Evolutionary conservation across 495 filamentous ascomycete genomes (phyloP), one percentile per base, ranked within the genome.

Genomic region (Tuber umbilicatum): DNA sequence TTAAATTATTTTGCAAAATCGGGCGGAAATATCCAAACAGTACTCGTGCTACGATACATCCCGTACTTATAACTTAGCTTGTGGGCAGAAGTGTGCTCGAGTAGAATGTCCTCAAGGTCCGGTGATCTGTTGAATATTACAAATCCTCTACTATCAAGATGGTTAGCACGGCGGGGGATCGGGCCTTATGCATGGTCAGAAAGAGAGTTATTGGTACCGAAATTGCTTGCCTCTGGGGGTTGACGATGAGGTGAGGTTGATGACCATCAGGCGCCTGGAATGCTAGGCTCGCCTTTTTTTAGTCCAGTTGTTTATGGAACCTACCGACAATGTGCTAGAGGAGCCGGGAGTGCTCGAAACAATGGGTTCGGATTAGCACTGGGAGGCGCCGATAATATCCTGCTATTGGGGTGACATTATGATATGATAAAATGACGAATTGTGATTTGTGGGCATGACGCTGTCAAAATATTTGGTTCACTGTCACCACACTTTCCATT

Each of bases 171-270:
- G 67, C 68, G 38, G 47, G 37, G 69, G 47, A 40, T 21, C 47
- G 19, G 47, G 23, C 6, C 1, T 75, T 12, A 9, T 75, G 12
- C 9, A 10, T 31, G 31, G 23, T 38, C 40, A 16, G 2, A 21
- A 39, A 27, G n/a, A 35, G 41, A 68, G 69, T 37, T 35, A 1
- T 9, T 71, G 69, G 38, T 27, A 39, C 47, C n/a, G 31, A 41
- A 45, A 71, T 42, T 31, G 14, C 21, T 5, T 75, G 21, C n/a
- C n/a, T n/a, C n/a, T 3, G 6, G 69, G 47, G 31, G 47, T 71
- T 40, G 69, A 47, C 38, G 73, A 75, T 71, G 68, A 50, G 47
- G 73, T 68, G 10, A 39, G 23, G 47, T 71, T 68, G 47, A 70
- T 47, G 9, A 75, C 39, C 2, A 35, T 31, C 3, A 64, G 47